Base-by-base conservation (phyloP, 2,329 filamentous ascomycete species). In the Colletotrichum lindemuthianum region DNA sequence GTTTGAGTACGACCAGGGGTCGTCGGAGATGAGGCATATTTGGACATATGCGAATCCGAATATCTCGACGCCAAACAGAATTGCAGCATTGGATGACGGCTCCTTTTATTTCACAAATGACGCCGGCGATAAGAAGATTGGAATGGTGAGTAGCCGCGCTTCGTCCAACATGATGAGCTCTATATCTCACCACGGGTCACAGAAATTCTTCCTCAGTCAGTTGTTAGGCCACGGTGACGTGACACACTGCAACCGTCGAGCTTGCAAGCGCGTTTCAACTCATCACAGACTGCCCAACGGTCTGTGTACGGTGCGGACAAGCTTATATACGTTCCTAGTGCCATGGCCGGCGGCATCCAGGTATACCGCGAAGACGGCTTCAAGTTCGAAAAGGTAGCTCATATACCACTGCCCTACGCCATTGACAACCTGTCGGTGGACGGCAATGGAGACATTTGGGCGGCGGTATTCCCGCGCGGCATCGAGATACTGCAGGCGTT, bases 251-350 rank as follows among this genome's bases (percentile, higher is more conserved):
- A 57, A 66, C 11, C 45, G 54, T 1, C 37, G 40, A 1, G 72
- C 68, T 11, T 74, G 73, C 61, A 69, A 57, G 16, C 54, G 66
- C 3, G 70, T 71, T 0, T 68, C 67, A 0, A 34, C 47, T 1
- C 69, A 71, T 8, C 67, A 74, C 3, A 60, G 64, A 11, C 73
- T 70, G 47, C 75, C 76, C 37, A 78, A 78, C 45, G 75, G 76
- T 0, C 67, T 78, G 2, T 60, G 1, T 67, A 34, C 2, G 69
- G 68, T 24, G 61, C 59, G 7, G 71, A 73, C 12, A 72, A 70
- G 6, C 67, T 71, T 0, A 40, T 78, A 9, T 78, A 77, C 48
- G 69, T 78, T 1, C 76, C 76, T 0, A 70, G 69, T 59, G 69
- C 72, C 0, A 50, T 72, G 2, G 45, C 60, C 0, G 73, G 73